Conservation (phyloP, 495 filamentous ascomycete species). For the Lepraria neglecta region DNA sequence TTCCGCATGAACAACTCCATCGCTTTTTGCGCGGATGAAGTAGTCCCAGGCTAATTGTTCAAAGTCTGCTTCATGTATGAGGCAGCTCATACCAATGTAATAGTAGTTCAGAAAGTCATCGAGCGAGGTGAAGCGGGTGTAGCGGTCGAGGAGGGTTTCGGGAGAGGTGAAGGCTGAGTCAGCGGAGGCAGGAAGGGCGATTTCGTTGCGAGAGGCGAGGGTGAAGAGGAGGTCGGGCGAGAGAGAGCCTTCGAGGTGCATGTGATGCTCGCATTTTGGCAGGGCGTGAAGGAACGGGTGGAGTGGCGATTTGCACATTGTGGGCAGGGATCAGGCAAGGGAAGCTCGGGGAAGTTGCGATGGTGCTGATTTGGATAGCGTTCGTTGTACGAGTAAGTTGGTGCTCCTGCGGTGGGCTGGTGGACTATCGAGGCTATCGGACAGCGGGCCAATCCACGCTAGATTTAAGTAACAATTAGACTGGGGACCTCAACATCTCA, state of each 20-base stretch:
- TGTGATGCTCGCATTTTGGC: slow-evolving; percentile 76
- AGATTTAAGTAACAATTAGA: no score
- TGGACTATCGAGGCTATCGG: no score
- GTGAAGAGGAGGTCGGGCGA: slow-evolving; percentile 61
- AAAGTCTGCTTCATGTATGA: slow-evolving; percentile 56
- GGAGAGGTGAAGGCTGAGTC: slow-evolving; percentile 56
- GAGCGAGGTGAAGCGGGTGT: slow-evolving; percentile 58
- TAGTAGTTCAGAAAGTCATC: slow-evolving; percentile 77
- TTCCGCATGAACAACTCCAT: slow-evolving; percentile 67
- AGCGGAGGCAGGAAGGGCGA: slow-evolving; percentile 47
- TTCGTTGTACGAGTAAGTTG: background rate
- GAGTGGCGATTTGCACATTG: slow-evolving; percentile 48
- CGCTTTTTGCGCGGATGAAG: slow-evolving; percentile 55
- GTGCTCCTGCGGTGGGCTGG: no score
- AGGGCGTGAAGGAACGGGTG: slow-evolving; percentile 60
- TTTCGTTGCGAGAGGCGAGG: slow-evolving; percentile 56
- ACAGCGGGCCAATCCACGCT: no score
- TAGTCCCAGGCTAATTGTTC: slow-evolving; percentile 70
- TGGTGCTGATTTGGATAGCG: background rate
- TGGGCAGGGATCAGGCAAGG: background rate
- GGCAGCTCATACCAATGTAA: slow-evolving; percentile 67
- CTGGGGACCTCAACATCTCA: no score
- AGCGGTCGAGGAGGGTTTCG: slow-evolving; percentile 52
- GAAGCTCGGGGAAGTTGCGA: background rate
- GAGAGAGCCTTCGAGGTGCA: slow-evolving; percentile 69